phyloP scores from a whole-genome alignment of 164 flowering plant genomes.

The Vitis labrusca region DNA sequence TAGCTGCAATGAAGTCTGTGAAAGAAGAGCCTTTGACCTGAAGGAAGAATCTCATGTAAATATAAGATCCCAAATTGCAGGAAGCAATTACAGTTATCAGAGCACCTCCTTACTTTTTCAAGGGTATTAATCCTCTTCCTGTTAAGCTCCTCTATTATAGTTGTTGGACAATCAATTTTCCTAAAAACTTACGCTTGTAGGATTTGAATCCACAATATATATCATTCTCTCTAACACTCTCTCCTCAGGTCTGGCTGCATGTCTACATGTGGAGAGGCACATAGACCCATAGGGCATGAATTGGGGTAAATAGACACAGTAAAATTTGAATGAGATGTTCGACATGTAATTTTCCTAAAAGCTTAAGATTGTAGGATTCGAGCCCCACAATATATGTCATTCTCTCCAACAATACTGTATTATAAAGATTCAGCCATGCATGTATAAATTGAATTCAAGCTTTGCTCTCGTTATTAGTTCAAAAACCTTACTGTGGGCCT shows the following conservation, averaged over 20 bases:
- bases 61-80: conserved; percentile 35
- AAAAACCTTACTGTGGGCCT: neutral
- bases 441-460: neutral
- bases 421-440: neutral
- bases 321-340: too few relatives aligned
- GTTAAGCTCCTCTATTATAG: neutral
- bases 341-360: too few relatives aligned
- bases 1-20: conserved; percentile 13
- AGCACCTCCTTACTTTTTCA: conserved; percentile 40
- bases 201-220: too few relatives aligned
- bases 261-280: too few relatives aligned
- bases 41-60: conserved; percentile 28
- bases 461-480: neutral
- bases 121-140: conserved; percentile 40
- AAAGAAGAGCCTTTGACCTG: conserved; percentile 15
- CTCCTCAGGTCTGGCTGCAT: too few relatives aligned
- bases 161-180: neutral
- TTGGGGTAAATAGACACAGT: too few relatives aligned
- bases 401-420: too few relatives aligned
- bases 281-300: too few relatives aligned
- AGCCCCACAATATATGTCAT: too few relatives aligned
- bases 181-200: too few relatives aligned
- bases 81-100: conserved; percentile 16
- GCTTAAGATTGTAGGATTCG: too few relatives aligned
- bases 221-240: too few relatives aligned